Conservation (phyloP, 2,329 filamentous ascomycete genomes). For the Colletotrichum orbiculare region DNA sequence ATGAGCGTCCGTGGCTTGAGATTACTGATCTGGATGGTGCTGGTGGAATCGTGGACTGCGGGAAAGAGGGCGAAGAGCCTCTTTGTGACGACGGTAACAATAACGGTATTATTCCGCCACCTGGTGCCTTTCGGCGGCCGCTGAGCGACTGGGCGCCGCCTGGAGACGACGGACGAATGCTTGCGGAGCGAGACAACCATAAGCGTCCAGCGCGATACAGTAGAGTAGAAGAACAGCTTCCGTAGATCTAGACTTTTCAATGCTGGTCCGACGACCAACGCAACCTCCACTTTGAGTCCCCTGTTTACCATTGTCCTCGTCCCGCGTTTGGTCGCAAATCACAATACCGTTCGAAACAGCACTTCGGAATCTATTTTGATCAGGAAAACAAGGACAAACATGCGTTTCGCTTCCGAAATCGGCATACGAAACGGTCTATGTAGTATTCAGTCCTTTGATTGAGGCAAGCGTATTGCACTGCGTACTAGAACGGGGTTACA, state of each 20-base stretch:
- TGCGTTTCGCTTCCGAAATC: no score
- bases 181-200: constrained; percentile 30
- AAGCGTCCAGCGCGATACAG: neutral
- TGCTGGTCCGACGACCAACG: no score
- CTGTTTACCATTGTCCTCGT: no score
- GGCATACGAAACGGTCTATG: neutral
- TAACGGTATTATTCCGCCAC: constrained; percentile 49
- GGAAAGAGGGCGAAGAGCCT: constrained; percentile 48
- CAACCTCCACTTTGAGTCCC: no score
- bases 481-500: neutral
- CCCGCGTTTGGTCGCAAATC: no score
- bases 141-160: constrained; percentile 52
- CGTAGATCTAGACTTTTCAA: neutral
- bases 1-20: constrained; percentile 50
- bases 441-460: neutral
- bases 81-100: constrained; percentile 50
- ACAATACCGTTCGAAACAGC: no score
- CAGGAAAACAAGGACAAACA: neutral
- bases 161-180: constrained; percentile 50
- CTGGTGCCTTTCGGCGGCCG: constrained; percentile 43
- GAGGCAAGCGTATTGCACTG: neutral
- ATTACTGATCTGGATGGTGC: constrained; percentile 43
- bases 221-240: constrained; percentile 7
- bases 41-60: constrained; percentile 56
- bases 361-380: neutral